Evolutionary conservation across 2,329 filamentous ascomycete genomes (phyloP).

Genomic region (Dendrostoma leiphaemia): DNA sequence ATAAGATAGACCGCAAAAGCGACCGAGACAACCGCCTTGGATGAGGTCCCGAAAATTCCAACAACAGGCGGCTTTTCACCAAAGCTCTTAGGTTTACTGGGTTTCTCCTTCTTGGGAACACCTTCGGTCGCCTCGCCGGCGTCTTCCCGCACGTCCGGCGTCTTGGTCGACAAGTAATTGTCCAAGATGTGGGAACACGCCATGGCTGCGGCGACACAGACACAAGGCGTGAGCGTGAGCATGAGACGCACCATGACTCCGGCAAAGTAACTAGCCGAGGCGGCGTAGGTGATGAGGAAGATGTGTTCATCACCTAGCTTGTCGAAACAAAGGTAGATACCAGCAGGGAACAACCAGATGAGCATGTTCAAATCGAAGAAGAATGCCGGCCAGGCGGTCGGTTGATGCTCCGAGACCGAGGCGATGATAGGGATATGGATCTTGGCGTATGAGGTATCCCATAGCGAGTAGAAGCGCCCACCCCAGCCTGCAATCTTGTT

Average conservation of each 20-base stretch:
- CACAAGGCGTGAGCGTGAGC: slow-evolving; percentile 93
- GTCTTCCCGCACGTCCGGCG: slow-evolving; percentile 53
- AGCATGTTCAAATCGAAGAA: slow-evolving; percentile 98
- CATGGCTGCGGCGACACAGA: slow-evolving; percentile 90
- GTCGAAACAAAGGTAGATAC: slow-evolving; percentile 97
- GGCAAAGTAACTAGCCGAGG: slow-evolving; percentile 95
- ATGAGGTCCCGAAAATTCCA: slow-evolving; percentile 78
- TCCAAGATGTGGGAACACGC: slow-evolving; percentile 86
- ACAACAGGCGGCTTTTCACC: slow-evolving; percentile 70
- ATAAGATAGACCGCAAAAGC: slow-evolving; percentile 77
- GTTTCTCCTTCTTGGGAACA: slow-evolving; percentile 50
- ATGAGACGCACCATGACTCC: slow-evolving; percentile 99
- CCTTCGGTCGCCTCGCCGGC: slow-evolving; percentile 45
- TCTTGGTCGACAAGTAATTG: slow-evolving; percentile 70
- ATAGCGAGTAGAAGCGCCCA: slow-evolving; percentile 97
- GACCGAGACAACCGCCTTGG: slow-evolving; percentile 74
- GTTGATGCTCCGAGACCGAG: slow-evolving; percentile 99
- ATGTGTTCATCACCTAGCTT: slow-evolving; percentile 93
- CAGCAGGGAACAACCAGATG: slow-evolving; percentile 98
- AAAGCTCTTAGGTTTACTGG: slow-evolving; percentile 54
- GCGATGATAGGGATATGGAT: slow-evolving; percentile 99
- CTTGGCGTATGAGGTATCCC: slow-evolving; percentile 98
- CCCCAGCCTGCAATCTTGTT: slow-evolving; percentile 97
- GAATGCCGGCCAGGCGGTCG: slow-evolving; percentile 97
- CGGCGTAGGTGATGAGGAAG: slow-evolving; percentile 95